Evolutionary conservation across 2,329 filamentous ascomycete species (phyloP).

Genomic region (Teratosphaeriaceae sp.): DNA sequence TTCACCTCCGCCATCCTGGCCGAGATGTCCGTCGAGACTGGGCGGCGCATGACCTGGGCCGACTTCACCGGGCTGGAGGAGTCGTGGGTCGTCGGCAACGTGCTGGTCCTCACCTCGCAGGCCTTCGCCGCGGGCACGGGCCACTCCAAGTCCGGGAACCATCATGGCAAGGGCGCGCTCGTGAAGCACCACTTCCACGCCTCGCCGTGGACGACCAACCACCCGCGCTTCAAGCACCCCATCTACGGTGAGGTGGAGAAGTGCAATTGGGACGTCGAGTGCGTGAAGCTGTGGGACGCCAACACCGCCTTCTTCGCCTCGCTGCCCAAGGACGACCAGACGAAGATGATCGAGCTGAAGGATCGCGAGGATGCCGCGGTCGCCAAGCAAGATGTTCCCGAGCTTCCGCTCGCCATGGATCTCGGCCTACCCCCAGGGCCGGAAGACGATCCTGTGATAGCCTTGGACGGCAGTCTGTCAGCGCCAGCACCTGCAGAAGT

Average conservation of each 20-base stretch:
- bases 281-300: constrained; percentile 58
- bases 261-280: constrained; percentile 62
- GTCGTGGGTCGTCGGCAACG: constrained; percentile 57
- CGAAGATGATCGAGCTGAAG: constrained; percentile 9
- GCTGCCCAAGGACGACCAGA: constrained; percentile 52
- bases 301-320: constrained; percentile 55
- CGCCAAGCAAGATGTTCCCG: neutral
- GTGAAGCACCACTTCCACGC: constrained; percentile 72
- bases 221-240: constrained; percentile 61
- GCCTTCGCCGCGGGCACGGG: constrained; percentile 68
- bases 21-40: constrained; percentile 51
- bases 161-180: constrained; percentile 57
- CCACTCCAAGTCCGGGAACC: constrained; percentile 65
- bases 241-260: constrained; percentile 62
- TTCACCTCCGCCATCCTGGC: constrained; percentile 60
- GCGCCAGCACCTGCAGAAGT: too few relatives aligned
- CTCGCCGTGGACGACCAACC: constrained; percentile 61
- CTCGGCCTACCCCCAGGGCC: neutral
- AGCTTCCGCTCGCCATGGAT: neutral
- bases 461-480: too few relatives aligned
- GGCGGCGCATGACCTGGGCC: constrained; percentile 52
- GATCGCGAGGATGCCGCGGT: neutral
- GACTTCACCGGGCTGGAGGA: constrained; percentile 60
- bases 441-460: too few relatives aligned
- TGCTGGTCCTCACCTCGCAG: constrained; percentile 63